phyloP scores from a whole-genome alignment of 2,329 filamentous ascomycete genomes.

The Paraphaeosphaeria sporulosa region DNA sequence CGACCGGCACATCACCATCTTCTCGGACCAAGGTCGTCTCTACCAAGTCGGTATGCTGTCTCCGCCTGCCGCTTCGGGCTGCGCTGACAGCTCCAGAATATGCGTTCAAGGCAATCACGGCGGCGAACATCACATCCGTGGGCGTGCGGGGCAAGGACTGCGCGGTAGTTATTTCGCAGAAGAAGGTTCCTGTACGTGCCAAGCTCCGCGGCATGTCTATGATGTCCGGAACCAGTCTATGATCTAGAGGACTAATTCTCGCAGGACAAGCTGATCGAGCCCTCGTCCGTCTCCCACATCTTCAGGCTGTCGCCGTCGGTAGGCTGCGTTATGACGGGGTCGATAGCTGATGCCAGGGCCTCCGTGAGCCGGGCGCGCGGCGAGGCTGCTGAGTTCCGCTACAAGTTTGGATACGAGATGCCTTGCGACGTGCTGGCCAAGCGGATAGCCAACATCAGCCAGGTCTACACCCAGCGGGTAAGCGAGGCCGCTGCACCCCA shows the following conservation, averaged over 20 bases:
- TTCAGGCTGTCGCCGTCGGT: constrained; percentile 96
- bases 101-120: constrained; percentile 99
- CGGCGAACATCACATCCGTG: constrained; percentile 98
- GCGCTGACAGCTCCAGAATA: constrained; percentile 72
- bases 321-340: constrained; percentile 97
- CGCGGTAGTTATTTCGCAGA: constrained; percentile 96
- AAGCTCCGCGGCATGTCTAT: not conserved
- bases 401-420: constrained; percentile 99
- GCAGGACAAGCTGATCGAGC: constrained; percentile 98
- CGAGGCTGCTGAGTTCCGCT: constrained; percentile 96
- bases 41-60: constrained; percentile 93
- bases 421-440: constrained; percentile 96
- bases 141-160: constrained; percentile 96
- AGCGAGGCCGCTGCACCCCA: constrained; percentile 37
- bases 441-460: constrained; percentile 97
- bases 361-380: constrained; percentile 91
- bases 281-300: constrained; percentile 94
- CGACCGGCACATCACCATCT: constrained; percentile 99
- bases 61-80: not conserved
- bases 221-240: not conserved
- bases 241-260: constrained; percentile 11
- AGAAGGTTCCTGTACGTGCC: constrained; percentile 94
- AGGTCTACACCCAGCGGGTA: constrained; percentile 98
- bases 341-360: constrained; percentile 94
- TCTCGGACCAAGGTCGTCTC: constrained; percentile 96